phyloP scores from a whole-genome alignment of 192 early-diverging fungal species.

The Obelidium mucronatum region DNA sequence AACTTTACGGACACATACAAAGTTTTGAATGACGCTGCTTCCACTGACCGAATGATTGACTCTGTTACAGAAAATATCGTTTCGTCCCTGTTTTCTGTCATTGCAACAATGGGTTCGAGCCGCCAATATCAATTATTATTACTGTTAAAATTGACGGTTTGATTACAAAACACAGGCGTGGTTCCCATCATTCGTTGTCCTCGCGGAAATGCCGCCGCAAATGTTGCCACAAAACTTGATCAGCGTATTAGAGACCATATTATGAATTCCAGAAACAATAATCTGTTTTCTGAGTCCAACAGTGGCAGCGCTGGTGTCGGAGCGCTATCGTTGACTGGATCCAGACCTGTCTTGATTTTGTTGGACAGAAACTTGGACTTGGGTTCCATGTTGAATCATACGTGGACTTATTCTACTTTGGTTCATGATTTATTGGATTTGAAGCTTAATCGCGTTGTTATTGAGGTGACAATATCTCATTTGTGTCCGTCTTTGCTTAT shows the following conservation, averaged over 20 bases:
- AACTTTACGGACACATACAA: constrained; percentile 83
- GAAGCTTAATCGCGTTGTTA: constrained; percentile 84
- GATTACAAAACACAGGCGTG: constrained; percentile 52
- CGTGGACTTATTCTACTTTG: constrained; percentile 98
- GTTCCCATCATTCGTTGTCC: constrained; percentile 93
- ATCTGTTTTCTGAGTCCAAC: constrained; percentile 70
- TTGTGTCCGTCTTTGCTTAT: not conserved
- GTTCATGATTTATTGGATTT: constrained; percentile 96
- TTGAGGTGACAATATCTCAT: constrained; percentile 56
- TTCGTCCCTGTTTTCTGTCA: constrained; percentile 83
- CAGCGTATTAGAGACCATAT: constrained; percentile 89
- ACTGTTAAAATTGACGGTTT: not conserved
- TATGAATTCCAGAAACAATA: constrained; percentile 83
- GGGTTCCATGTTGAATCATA: constrained; percentile 89
- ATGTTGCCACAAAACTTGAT: constrained; percentile 91
- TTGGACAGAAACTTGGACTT: constrained; percentile 94
- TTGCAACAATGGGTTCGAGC: constrained; percentile 88
- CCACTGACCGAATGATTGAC: constrained; percentile 84
- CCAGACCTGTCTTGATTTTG: constrained; percentile 75
- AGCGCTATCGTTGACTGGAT: not conserved
- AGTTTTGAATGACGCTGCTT: constrained; percentile 81
- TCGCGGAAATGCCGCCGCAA: constrained; percentile 91
- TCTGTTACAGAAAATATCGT: constrained; percentile 82
- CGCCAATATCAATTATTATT: no score
- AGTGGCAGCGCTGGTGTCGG: not conserved